Conservation (phyloP, 2,329 filamentous ascomycete species). For the Diaporthe sp. region DNA sequence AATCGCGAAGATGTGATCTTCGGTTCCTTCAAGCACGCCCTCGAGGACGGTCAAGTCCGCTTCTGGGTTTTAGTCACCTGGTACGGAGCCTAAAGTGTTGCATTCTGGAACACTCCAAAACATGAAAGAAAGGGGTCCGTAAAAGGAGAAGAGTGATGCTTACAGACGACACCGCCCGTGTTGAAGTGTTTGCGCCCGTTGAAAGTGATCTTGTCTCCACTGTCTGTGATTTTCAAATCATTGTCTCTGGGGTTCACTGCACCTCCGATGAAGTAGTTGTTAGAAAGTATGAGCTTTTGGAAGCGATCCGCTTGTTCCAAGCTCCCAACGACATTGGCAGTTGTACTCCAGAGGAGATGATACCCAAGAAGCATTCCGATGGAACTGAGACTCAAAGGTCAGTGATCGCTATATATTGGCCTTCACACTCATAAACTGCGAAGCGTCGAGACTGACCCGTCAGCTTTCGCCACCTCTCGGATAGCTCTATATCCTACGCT, state of each 20-base stretch:
- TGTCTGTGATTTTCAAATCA: slow-evolving; percentile 65
- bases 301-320: slow-evolving; percentile 67
- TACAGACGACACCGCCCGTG: slow-evolving; percentile 74
- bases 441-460: slow-evolving; percentile 56
- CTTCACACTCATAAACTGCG: too few relatives aligned
- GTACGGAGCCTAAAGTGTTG: too few relatives aligned
- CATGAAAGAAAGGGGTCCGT: too few relatives aligned
- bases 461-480: slow-evolving; percentile 70
- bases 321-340: slow-evolving; percentile 69
- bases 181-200: slow-evolving; percentile 75
- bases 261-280: slow-evolving; percentile 74
- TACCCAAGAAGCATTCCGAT: slow-evolving; percentile 75
- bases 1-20: slow-evolving; percentile 71
- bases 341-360: slow-evolving; percentile 72
- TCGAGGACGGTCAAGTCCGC: slow-evolving; percentile 74
- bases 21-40: slow-evolving; percentile 67
- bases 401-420: not conserved
- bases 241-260: slow-evolving; percentile 74
- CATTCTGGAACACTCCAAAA: too few relatives aligned
- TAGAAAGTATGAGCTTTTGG: slow-evolving; percentile 67
- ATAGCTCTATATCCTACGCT: slow-evolving; percentile 67
- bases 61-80: too few relatives aligned
- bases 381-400: slow-evolving; percentile 48
- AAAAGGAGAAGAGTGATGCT: too few relatives aligned
- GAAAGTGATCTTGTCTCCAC: slow-evolving; percentile 67